A percentile compares a stretch with the other conserved stretches of the same genome.
Evolutionary conservation across 2,329 filamentous ascomycete species (phyloP).

Genomic region (Alternaria viburni): DNA sequence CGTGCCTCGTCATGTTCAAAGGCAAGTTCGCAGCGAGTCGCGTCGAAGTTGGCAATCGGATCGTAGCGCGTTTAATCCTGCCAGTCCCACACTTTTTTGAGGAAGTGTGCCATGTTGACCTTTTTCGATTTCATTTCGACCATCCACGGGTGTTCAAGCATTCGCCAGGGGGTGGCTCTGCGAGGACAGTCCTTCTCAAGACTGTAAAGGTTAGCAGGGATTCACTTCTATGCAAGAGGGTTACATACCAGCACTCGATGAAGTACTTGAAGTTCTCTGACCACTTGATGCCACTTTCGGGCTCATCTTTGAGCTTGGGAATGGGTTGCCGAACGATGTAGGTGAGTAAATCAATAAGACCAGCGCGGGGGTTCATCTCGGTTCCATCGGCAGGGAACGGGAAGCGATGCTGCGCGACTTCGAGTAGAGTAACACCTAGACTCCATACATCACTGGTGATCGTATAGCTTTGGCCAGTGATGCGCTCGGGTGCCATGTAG

Average conservation of each 20-base stretch:
- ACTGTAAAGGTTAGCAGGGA: conserved; percentile 59
- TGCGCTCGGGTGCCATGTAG: conserved; percentile 98
- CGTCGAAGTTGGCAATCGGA: not conserved
- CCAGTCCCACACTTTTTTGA: conserved; percentile 97
- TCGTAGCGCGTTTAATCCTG: conserved; percentile 61
- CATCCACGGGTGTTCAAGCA: conserved; percentile 99
- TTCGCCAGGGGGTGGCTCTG: conserved; percentile 94
- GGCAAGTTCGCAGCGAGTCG: not conserved
- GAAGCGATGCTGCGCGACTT: conserved; percentile 98
- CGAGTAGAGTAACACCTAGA: conserved; percentile 92
- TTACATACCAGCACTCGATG: conserved; percentile 94
- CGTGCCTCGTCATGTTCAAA: not conserved
- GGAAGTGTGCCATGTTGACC: conserved; percentile 95
- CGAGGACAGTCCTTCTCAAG: conserved; percentile 90
- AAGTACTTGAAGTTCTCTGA: conserved; percentile 99
- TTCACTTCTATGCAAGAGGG: not conserved
- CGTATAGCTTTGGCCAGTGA: conserved; percentile 96
- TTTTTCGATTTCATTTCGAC: conserved; percentile 93
- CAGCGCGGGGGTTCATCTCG: conserved; percentile 91
- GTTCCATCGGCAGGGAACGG: conserved; percentile 97
- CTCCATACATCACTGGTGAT: conserved; percentile 99
- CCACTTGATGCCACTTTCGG: conserved; percentile 87
- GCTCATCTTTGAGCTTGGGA: conserved; percentile 94
- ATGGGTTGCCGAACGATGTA: conserved; percentile 97
- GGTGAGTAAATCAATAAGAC: conserved; percentile 91